These are phyloP conservation scores for Lavandula angustifolia DNA, from an alignment of 257 asterid species.

Conservation along the genomic window DNA sequence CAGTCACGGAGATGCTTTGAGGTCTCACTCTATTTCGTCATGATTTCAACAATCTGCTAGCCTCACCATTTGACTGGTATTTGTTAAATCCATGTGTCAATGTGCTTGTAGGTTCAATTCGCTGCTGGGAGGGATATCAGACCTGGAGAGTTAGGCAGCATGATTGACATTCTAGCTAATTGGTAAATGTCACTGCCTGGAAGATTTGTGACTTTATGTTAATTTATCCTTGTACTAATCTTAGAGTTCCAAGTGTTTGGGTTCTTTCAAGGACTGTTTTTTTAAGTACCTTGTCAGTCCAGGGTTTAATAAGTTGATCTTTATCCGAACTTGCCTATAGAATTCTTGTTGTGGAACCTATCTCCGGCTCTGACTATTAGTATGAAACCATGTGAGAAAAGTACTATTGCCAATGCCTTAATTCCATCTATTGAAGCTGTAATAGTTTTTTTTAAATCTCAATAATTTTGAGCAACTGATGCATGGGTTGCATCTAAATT, in stretches of 20 bases:
- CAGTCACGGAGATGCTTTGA: constrained; percentile 94
- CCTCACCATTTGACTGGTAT: constrained; percentile 8
- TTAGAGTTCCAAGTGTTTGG: constrained; percentile 12
- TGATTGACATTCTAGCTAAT: constrained; percentile 63
- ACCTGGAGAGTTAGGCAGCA: constrained; percentile 79
- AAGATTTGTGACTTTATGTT: constrained; percentile 1
- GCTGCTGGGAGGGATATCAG: constrained; percentile 98
- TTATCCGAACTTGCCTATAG: not conserved
- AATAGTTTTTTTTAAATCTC: constrained; percentile 16
- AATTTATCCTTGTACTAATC: constrained; percentile 15
- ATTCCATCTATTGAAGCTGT: constrained; percentile 9
- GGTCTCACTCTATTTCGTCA: constrained; percentile 49
- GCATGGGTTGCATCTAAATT: constrained; percentile 3
- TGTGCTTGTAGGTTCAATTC: constrained; percentile 77
- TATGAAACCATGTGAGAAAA: not conserved
- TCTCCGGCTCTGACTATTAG: not conserved
- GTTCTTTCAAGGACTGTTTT: not conserved
- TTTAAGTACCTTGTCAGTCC: not conserved
- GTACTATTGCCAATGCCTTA: not conserved
- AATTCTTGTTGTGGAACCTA: not conserved
- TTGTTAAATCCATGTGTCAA: constrained; percentile 24
- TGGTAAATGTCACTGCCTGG: constrained; percentile 52
- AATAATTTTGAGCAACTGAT: not conserved
- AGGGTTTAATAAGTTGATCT: constrained; percentile 17
- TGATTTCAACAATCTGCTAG: constrained; percentile 15